These are phyloP conservation scores for Ascochyta clinopodiicola DNA, from an alignment of 2,329 filamentous ascomycete genomes.

Conservation along the genomic window DNA sequence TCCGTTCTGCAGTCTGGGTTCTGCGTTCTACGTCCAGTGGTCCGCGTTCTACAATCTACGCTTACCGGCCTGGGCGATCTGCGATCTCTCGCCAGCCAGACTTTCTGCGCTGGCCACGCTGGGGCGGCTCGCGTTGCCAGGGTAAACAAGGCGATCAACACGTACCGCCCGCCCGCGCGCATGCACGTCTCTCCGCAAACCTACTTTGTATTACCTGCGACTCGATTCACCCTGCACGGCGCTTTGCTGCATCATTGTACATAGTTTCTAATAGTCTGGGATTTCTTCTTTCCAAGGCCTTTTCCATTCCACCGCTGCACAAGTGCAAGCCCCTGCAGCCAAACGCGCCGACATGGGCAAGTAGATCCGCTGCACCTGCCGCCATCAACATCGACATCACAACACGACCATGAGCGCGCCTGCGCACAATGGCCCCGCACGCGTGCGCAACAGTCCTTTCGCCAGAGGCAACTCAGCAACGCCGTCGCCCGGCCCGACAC, in stretches of 20 bases:
- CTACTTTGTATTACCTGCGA: constrained; percentile 20
- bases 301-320: constrained; percentile 1
- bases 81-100: no score
- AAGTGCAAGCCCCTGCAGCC: not conserved
- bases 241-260: constrained; percentile 33
- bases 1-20: no score
- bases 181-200: constrained; percentile 19
- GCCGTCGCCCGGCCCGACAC: constrained; percentile 72
- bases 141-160: constrained; percentile 31
- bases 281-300: constrained; percentile 15
- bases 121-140: constrained; percentile 16
- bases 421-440: constrained; percentile 69
- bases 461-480: constrained; percentile 67
- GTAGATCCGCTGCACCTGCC: constrained; percentile 34
- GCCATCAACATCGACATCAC: constrained; percentile 15
- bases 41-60: no score
- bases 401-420: constrained; percentile 59
- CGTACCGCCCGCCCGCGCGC: constrained; percentile 13
- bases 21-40: no score
- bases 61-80: no score
- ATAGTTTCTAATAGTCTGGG: constrained; percentile 29
- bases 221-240: constrained; percentile 16
- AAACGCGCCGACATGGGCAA: constrained; percentile 27
- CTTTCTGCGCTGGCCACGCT: no score
- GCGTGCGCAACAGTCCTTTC: constrained; percentile 74